Base-by-base conservation (phyloP, 2,329 filamentous ascomycete species). In the Sporothrix phasma region DNA sequence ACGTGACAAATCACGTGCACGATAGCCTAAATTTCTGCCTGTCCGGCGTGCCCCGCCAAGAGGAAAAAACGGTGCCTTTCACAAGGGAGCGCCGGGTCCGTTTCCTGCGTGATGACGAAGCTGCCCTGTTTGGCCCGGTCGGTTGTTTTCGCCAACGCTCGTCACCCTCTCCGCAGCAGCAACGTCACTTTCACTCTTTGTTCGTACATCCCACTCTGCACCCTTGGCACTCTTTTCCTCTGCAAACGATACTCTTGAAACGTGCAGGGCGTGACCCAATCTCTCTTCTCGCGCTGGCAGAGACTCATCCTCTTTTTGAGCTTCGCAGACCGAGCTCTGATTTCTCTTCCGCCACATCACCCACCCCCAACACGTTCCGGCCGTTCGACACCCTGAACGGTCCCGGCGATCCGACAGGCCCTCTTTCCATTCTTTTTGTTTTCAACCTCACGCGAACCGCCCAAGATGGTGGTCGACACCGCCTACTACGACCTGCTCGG, bases 401-500 rank as follows among this genome's bases (percentile, higher is more conserved):
- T 29, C 11, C 41, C 15, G 39, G 41, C 17, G 41, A 43, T 19
- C 41, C 10, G 22, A 41, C 24, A 8, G 17, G 13, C 17, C 41
- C 17, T 59, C 13, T 3, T 10, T 24, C 19, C 19, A 3, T 22
- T 7, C 11, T 22, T 29, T 41, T 13, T 34, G 5, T 6, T 8
- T 7, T 39, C 3, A n/a, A n/a, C n/a, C n/a, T n/a, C n/a, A n/a
- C 8, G 10, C 4, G 37, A 43, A 8, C 19, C n/a, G 8, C 15
- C 69, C 73, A 80, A 72, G 73, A 95, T 95, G 91, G 91, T 94
- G 71, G 89, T 88, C 71, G 91, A 96, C 76, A 95, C 90, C 65
- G 79, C 85, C 70, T 96, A 96, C 78, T 95, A 95, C 77, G 92
- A 96, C 77, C 86, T 85, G 70, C 81, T 97, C 45, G 90, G 89